A percentile compares a stretch with the other conserved stretches of the same genome.
phyloP scores from a whole-genome alignment of 1,284 basidiomycete species.

The Xerocomus tenax region DNA sequence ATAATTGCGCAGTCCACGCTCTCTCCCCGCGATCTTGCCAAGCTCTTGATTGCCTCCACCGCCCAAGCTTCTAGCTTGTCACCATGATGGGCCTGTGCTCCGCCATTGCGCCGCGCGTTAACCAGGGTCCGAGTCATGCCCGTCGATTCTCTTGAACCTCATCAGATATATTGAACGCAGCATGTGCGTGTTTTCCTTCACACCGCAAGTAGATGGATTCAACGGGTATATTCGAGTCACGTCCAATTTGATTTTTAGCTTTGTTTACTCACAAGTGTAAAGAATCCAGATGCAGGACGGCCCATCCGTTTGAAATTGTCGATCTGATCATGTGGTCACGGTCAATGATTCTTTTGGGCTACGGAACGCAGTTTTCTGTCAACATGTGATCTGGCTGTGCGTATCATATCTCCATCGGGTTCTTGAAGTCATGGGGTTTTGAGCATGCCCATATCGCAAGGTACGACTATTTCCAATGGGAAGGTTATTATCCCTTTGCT shows the following conservation, averaged over 20 bases:
- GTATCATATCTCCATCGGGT: constrained; percentile 17
- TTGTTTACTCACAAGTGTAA: not conserved
- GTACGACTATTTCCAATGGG: constrained; percentile 13
- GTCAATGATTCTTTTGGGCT: constrained; percentile 1
- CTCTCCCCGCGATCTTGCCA: constrained; percentile 3
- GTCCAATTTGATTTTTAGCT: constrained; percentile 4
- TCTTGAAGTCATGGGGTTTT: constrained; percentile 10
- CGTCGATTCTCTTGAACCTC: constrained; percentile 9
- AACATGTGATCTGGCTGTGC: constrained; percentile 23
- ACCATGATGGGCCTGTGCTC: constrained; percentile 9
- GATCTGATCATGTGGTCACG: constrained; percentile 8
- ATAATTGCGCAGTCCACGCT: not conserved
- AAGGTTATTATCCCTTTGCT: not conserved
- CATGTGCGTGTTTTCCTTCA: constrained; percentile 16
- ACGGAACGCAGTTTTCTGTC: constrained; percentile 1
- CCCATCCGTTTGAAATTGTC: constrained; percentile 19
- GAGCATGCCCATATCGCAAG: constrained; percentile 17
- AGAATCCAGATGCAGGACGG: constrained; percentile 1
- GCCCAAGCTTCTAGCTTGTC: constrained; percentile 7
- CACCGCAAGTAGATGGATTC: constrained; percentile 16
- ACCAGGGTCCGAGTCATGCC: constrained; percentile 16
- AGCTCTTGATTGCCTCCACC: constrained; percentile 1
- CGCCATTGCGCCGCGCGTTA: constrained; percentile 8
- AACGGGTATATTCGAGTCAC: constrained; percentile 2
- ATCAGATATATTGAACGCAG: constrained; percentile 9